phyloP scores from a whole-genome alignment of 2,329 filamentous ascomycete species.

The Aspergillus ruber region DNA sequence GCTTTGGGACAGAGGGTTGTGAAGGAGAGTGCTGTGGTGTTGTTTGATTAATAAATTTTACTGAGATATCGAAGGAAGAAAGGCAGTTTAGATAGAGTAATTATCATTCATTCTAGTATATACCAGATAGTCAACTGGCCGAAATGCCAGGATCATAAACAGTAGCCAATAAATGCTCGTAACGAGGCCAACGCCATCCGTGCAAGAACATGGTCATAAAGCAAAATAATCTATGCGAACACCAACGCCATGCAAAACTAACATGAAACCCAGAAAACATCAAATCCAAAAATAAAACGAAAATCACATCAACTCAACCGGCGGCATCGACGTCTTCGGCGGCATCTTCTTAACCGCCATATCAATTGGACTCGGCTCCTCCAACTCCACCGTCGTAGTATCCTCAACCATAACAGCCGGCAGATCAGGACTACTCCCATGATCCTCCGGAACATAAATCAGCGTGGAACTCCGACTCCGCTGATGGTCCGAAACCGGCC shows the following conservation, averaged over 20 bases:
- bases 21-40: conserved; percentile 33
- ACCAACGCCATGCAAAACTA: neutral
- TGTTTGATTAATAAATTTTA: conserved; percentile 25
- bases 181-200: neutral
- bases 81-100: neutral
- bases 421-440: conserved; percentile 53
- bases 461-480: conserved; percentile 52
- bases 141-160: neutral
- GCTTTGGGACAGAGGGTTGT: conserved; percentile 39
- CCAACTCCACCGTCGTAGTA: conserved; percentile 42
- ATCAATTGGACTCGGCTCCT: conserved; percentile 39
- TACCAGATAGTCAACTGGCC: neutral
- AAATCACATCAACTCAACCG: conserved; percentile 49
- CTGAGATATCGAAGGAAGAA: neutral
- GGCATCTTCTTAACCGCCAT: conserved; percentile 38
- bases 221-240: conserved; percentile 1
- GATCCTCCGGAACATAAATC: conserved; percentile 57
- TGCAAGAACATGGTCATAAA: neutral
- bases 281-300: conserved; percentile 1
- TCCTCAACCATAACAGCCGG: conserved; percentile 61
- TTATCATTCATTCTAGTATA: neutral
- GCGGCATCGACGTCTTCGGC: conserved; percentile 49
- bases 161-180: neutral
- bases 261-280: neutral
- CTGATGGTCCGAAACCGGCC: conserved; percentile 25